Base-by-base conservation (phyloP, 805 yeast genomes). In the Candida schatavii region DNA sequence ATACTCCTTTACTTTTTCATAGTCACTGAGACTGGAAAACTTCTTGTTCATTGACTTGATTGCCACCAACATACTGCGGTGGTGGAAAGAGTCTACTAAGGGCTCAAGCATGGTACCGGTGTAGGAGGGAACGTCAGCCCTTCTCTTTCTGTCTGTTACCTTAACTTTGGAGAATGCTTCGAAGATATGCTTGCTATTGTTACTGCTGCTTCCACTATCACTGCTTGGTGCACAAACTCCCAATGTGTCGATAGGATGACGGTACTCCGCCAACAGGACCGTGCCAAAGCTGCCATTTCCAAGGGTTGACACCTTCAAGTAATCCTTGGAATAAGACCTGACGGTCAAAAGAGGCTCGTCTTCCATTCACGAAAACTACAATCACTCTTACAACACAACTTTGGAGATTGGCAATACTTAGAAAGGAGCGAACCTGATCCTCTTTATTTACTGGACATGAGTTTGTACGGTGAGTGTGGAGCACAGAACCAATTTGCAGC, bases 281-380 rank as follows among this genome's bases (percentile, higher is more conserved):
- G 75, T 64, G 2, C 95, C 95, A 67, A 86, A 86, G 37, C 88
- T 80, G 1, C 95, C 95, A 42, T 73, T 75, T 0, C 95, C 95
- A 44, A 86, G 61, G 36, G 68, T 70, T 34, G 77, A 70, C 6
- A 84, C n/a, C n/a, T n/a, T n/a, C n/a, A n/a, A n/a, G n/a, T 81
- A 85, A 20, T 46, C 44, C 7, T 40, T 48, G 32, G 26, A 19
- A 45, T 42, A 34, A 7, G 43, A 28, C 6, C 45, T 35, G 10
- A 39, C 27, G 4, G 32, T 46, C 48, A 23, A 42, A 34, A 32
- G 25, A 30, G 19, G 37, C 38, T 28, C 26, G 31, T 38, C n/a
- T n/a, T n/a, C n/a, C n/a, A n/a, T n/a, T n/a, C n/a, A n/a, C n/a
- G n/a, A 39, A 23, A 32, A 17, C 17, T 27, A 17, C 31, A n/a